Evolutionary conservation across 208 protist genomes (phyloP), one percentile per base, ranked within the genome.

Genomic region (Trypanosomatidae sp.): DNA sequence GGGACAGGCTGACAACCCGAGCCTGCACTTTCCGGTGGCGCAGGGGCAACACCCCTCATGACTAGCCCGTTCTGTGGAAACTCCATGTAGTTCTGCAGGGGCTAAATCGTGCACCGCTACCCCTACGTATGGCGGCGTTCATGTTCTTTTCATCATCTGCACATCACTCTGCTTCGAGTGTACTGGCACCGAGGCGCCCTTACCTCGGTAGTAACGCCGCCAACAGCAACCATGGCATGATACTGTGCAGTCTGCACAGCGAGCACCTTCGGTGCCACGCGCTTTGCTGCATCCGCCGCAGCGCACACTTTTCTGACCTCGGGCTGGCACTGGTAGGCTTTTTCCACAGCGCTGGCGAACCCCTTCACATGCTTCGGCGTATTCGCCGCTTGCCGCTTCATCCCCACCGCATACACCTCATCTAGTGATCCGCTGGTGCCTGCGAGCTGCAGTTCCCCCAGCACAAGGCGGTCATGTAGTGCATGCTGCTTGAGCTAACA

Each of bases 361-460:
- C 75, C 69, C 5, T 70, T 80, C 2, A 85, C 71, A 52, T 76
- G 62, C 49, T 12, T 12, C 59, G 77, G 73, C 58, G 85, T 22
- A 50, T 82, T 59, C 10, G 47, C 36, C 10, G 83, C 33, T 53
- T 83, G 73, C 22, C 68, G 73, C 62, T 85, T 77, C 58, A 77
- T 74, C 33, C 72, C 73, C 7, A 22, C 73, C 17, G 82, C 60
- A 62, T 82, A 85, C 17, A 62, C 77, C 39, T 83, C 77, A 44
- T 85, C 77, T 33, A 78, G 12, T 17, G 77, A 76, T 17, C 84
- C 78, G n/a, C 52, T 59, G 3, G 73, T 39, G 3, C 80, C 81
- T 12, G 74, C 74, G 12, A 77, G 73, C 12, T 76, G 81, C 46
- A 86, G 62, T 66, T 86, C 81, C 39, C 81, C 81, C 33, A 86